These are phyloP conservation scores for Pichia nanzhaoensis DNA, from an alignment of 805 yeast genomes.

Conservation along the genomic window DNA sequence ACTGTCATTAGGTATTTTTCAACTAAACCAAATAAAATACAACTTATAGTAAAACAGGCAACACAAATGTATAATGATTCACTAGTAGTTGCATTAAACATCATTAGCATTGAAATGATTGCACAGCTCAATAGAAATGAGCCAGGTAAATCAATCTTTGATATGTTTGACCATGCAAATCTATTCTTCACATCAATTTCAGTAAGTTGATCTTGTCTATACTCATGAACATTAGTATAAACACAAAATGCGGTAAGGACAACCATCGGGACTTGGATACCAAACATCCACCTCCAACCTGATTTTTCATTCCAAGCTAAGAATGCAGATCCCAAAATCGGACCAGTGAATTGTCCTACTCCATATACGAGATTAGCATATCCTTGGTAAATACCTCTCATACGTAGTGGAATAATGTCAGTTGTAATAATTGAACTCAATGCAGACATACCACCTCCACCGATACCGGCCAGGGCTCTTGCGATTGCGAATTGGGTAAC, in stretches of 20 bases:
- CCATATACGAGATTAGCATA: slow-evolving; percentile 36
- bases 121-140: slow-evolving; percentile 30
- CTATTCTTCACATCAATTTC: slow-evolving; percentile 22
- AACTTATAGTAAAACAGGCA: slow-evolving; percentile 16
- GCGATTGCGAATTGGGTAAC: slow-evolving; percentile 42
- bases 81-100: slow-evolving; percentile 24
- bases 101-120: slow-evolving; percentile 31
- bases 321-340: slow-evolving; percentile 38
- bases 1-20: slow-evolving; percentile 33
- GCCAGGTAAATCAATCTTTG: slow-evolving; percentile 37
- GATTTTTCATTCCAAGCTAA: slow-evolving; percentile 27
- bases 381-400: slow-evolving; percentile 50
- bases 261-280: slow-evolving; percentile 35
- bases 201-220: slow-evolving; percentile 14
- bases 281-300: slow-evolving; percentile 43
- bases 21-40: slow-evolving; percentile 23
- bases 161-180: slow-evolving; percentile 30
- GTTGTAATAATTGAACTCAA: slow-evolving; percentile 46
- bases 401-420: slow-evolving; percentile 47
- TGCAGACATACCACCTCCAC: slow-evolving; percentile 51
- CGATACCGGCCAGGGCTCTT: slow-evolving; percentile 53
- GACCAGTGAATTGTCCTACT: slow-evolving; percentile 37
- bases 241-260: slow-evolving; percentile 25
- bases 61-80: slow-evolving; percentile 10
- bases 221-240: slow-evolving; percentile 30